Conservation (phyloP, 495 filamentous ascomycete species). For the Podospora sp. region DNA sequence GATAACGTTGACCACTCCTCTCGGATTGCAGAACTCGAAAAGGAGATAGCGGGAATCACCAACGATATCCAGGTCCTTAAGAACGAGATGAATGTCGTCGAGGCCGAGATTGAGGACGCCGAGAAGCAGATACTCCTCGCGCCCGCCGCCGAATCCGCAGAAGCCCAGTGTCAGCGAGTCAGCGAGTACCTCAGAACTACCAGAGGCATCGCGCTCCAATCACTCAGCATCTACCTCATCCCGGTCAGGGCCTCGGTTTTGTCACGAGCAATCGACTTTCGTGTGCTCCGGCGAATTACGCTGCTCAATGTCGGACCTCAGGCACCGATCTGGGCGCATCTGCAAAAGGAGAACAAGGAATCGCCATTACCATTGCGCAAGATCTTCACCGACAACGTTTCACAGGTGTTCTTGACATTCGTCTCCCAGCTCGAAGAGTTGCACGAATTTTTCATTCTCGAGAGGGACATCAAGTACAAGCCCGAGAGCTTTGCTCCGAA, state of each 20-base stretch:
- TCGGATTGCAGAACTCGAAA: conserved; percentile 24
- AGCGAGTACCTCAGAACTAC: conserved; percentile 56
- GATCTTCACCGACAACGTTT: conserved; percentile 64
- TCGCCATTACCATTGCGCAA: conserved; percentile 53
- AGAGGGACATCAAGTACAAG: conserved; percentile 51
- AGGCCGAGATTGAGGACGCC: conserved; percentile 30
- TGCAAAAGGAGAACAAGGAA: conserved; percentile 54
- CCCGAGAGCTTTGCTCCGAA: conserved; percentile 52
- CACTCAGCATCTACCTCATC: conserved; percentile 58
- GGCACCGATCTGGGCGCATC: conserved; percentile 56
- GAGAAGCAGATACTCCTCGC: conserved; percentile 19
- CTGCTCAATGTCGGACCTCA: conserved; percentile 65
- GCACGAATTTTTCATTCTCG: conserved; percentile 61
- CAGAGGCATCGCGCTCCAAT: conserved; percentile 55
- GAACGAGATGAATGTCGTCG: conserved; percentile 27
- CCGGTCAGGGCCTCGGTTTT: conserved; percentile 58
- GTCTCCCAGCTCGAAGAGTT: conserved; percentile 53
- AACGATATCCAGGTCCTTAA: conserved; percentile 28
- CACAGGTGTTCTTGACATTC: conserved; percentile 51
- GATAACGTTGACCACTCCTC: conserved; percentile 8
- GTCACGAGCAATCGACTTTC: conserved; percentile 55
- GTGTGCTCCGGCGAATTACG: conserved; percentile 53
- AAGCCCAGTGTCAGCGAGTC: conserved; percentile 32
- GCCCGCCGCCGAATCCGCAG: conserved; percentile 11
- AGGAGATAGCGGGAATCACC: conserved; percentile 17